phyloP scores from a whole-genome alignment of 106 monocot genomes.

The Allium fistulosum region DNA sequence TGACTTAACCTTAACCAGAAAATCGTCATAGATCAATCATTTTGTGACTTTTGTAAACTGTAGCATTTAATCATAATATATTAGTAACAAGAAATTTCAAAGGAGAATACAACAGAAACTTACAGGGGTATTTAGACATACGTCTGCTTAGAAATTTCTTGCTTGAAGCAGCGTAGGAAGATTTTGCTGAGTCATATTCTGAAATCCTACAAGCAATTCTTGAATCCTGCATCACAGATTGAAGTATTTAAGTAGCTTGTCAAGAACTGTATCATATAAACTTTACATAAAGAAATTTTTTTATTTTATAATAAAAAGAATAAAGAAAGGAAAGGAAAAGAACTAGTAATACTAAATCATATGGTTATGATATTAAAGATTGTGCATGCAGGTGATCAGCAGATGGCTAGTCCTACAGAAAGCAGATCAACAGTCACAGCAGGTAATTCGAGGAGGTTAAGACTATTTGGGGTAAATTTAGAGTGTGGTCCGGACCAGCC shows the following conservation, averaged over 20 bases:
- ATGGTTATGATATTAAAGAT: not conserved
- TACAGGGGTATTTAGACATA: not conserved
- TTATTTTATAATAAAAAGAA: too few species aligned
- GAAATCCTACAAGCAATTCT: too few species aligned
- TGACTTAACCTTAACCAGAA: conserved; percentile 12
- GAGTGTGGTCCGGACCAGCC: conserved; percentile 23
- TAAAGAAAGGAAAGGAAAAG: too few species aligned
- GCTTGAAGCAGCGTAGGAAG: too few species aligned
- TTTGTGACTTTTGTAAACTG: not conserved
- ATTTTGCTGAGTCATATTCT: too few species aligned
- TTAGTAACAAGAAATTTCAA: not conserved
- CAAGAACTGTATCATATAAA: too few species aligned
- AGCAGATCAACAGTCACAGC: not conserved
- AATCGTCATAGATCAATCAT: not conserved
- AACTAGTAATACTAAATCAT: not conserved
- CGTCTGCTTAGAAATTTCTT: not conserved
- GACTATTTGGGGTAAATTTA: conserved; percentile 49
- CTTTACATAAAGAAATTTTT: too few species aligned
- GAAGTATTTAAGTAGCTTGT: too few species aligned
- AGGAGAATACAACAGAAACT: not conserved
- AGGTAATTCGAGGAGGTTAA: conserved; percentile 26
- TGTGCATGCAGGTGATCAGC: conserved; percentile 9
- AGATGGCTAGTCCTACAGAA: not conserved
- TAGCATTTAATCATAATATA: not conserved
- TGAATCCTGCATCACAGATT: too few species aligned